Conservation (phyloP, 331 rosid genomes). For the Acacia pycnantha region DNA sequence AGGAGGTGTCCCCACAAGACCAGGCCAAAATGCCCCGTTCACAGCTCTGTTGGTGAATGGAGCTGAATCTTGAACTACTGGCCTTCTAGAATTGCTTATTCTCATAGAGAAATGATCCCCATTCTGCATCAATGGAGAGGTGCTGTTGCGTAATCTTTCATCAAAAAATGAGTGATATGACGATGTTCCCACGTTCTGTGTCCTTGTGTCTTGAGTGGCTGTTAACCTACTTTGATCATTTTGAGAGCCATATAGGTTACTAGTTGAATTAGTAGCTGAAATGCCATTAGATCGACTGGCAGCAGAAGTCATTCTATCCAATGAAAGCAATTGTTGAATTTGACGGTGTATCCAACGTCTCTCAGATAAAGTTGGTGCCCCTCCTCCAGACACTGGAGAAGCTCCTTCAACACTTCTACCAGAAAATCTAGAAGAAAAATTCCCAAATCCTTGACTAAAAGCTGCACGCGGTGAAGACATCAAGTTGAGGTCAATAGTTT, state of each 20-base stretch:
- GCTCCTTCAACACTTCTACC: slow-evolving; percentile 41
- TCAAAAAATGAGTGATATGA: slow-evolving; percentile 48
- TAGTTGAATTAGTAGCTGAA: slow-evolving; percentile 34
- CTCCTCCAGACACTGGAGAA: slow-evolving; percentile 53
- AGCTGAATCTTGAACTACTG: slow-evolving; percentile 44
- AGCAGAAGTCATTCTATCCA: slow-evolving; percentile 40
- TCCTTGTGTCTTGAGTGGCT: slow-evolving; percentile 29
- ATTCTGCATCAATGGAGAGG: slow-evolving; percentile 48
- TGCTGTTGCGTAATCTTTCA: slow-evolving; percentile 57
- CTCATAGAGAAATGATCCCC: slow-evolving; percentile 41
- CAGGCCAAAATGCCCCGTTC: slow-evolving; percentile 52
- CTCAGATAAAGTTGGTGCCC: slow-evolving; percentile 63
- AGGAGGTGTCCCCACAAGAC: slow-evolving; percentile 43
- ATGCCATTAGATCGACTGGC: slow-evolving; percentile 43
- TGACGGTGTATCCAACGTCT: slow-evolving; percentile 65
- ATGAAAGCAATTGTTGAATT: slow-evolving; percentile 51
- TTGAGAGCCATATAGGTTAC: slow-evolving; percentile 38
- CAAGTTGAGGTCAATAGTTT: slow-evolving; percentile 61
- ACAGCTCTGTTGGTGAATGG: slow-evolving; percentile 34
- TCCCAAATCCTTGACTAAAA: slow-evolving; percentile 45
- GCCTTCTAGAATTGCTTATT: slow-evolving; percentile 50
- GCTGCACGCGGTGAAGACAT: slow-evolving; percentile 49
- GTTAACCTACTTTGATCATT: slow-evolving; percentile 43
- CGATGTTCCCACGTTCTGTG: slow-evolving; percentile 38
- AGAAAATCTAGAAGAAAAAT: slow-evolving; percentile 51